Percentiles rank a stretch among this genome's conserved stretches.
phyloP scores from a whole-genome alignment of 208 protist species.

The Jaenimonas drosophilae region DNA sequence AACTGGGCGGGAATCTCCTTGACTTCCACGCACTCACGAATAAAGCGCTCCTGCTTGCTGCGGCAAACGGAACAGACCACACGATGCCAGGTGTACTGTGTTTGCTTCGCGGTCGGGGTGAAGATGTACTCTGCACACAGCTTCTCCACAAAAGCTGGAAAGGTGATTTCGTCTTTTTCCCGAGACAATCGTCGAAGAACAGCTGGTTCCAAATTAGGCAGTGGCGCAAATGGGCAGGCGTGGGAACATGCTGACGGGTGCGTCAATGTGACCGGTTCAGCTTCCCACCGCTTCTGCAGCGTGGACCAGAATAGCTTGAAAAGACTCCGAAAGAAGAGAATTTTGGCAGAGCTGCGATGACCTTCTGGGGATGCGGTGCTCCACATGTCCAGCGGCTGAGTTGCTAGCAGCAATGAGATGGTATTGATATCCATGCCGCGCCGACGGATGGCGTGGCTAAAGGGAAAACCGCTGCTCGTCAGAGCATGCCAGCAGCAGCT shows the following conservation, averaged over 20 bases:
- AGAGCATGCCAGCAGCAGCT: conserved; percentile 89
- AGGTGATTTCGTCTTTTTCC: conserved; percentile 48
- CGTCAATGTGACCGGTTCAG: not conserved
- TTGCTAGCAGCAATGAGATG: conserved; percentile 70
- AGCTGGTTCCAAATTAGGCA: conserved; percentile 61
- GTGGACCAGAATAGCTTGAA: conserved; percentile 55
- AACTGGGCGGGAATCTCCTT: conserved; percentile 17
- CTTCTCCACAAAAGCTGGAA: conserved; percentile 26
- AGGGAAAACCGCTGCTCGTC: conserved; percentile 57
- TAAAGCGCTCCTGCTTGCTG: conserved; percentile 21
- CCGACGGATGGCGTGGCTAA: conserved; percentile 34
- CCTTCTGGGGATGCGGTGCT: conserved; percentile 41
- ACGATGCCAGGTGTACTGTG: conserved; percentile 23
- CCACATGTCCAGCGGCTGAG: conserved; percentile 83
- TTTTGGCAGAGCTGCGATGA: conserved; percentile 46
- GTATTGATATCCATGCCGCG: conserved; percentile 35
- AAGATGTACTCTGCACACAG: conserved; percentile 54
- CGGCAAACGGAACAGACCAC: conserved; percentile 36
- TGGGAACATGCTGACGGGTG: not conserved
- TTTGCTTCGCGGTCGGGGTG: conserved; percentile 13
- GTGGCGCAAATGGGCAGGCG: conserved; percentile 19
- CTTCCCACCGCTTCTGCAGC: conserved; percentile 13
- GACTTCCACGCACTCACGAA: conserved; percentile 5
- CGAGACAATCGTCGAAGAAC: conserved; percentile 63
- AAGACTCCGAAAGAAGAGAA: conserved; percentile 77